Percentiles rank a stretch among this genome's conserved stretches.
phyloP scores from a whole-genome alignment of 352 stramenopile species.

The Poterioochromonas sp. region DNA sequence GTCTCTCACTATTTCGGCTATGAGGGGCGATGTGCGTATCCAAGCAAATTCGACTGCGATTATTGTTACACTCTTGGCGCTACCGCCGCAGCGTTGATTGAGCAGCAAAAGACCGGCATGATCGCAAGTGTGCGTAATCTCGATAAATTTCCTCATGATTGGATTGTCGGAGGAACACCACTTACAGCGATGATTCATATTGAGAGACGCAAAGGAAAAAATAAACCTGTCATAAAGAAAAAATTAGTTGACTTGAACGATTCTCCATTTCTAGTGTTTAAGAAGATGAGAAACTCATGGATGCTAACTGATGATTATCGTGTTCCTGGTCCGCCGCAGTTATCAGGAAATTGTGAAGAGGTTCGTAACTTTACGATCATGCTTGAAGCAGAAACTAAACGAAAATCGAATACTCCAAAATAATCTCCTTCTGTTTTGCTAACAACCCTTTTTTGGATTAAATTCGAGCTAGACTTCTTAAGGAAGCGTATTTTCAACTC shows the following conservation, averaged over 20 bases:
- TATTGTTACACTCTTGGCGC: conserved; percentile 53
- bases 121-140: conserved; percentile 45
- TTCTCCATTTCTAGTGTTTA: conserved; percentile 44
- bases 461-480: no score
- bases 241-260: conserved; percentile 50
- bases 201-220: conserved; percentile 47
- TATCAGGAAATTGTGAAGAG: conserved; percentile 42
- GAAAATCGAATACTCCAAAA: conserved; percentile 28
- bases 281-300: conserved; percentile 47
- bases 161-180: conserved; percentile 47
- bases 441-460: no score
- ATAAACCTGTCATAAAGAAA: conserved; percentile 53
- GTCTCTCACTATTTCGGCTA: conserved; percentile 52
- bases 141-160: conserved; percentile 43
- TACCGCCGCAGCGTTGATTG: conserved; percentile 46
- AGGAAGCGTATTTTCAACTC: no score
- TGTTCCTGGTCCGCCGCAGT: conserved; percentile 50
- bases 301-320: conserved; percentile 49
- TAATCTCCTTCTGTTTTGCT: background rate
- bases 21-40: conserved; percentile 47
- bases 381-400: conserved; percentile 44
- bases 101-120: conserved; percentile 44
- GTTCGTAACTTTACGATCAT: conserved; percentile 44
- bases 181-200: conserved; percentile 55
- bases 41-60: conserved; percentile 47